These are phyloP conservation scores for Lepiota venenata DNA, from an alignment of 768 basidiomycete genomes.

Conservation along the genomic window DNA sequence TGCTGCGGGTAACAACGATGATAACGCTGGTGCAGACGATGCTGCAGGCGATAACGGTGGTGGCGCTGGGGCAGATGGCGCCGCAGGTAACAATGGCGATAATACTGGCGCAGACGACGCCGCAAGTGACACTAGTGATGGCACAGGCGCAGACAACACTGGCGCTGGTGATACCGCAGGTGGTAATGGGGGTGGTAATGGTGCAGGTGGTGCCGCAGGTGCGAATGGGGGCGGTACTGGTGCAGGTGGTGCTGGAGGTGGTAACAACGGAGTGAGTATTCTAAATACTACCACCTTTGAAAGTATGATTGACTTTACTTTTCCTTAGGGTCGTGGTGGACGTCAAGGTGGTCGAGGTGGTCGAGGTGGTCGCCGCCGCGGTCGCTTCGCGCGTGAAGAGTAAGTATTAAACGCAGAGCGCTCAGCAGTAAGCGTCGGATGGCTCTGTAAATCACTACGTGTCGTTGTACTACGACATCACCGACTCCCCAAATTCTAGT, in stretches of 20 bases:
- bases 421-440: neutral
- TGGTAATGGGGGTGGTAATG: slow-evolving; percentile 5
- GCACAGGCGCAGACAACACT: slow-evolving; percentile 6
- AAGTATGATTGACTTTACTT: neutral
- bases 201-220: neutral
- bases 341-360: neutral
- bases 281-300: neutral
- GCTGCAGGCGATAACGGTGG: too few species aligned
- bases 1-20: neutral
- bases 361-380: neutral
- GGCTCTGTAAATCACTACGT: too few species aligned
- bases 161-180: slow-evolving; percentile 13
- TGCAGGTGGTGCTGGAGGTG: slow-evolving; percentile 13
- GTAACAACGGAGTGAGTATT: slow-evolving; percentile 3
- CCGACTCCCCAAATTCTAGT: too few species aligned
- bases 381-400: neutral
- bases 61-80: too few species aligned
- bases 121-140: neutral
- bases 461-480: neutral
- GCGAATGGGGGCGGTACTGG: slow-evolving; percentile 6
- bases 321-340: neutral
- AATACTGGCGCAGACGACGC: neutral
- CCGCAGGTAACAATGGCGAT: too few species aligned
- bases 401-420: neutral
- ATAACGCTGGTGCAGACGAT: neutral